phyloP scores from a whole-genome alignment of 148 eudicot genomes.

The Oxyria digyna region DNA sequence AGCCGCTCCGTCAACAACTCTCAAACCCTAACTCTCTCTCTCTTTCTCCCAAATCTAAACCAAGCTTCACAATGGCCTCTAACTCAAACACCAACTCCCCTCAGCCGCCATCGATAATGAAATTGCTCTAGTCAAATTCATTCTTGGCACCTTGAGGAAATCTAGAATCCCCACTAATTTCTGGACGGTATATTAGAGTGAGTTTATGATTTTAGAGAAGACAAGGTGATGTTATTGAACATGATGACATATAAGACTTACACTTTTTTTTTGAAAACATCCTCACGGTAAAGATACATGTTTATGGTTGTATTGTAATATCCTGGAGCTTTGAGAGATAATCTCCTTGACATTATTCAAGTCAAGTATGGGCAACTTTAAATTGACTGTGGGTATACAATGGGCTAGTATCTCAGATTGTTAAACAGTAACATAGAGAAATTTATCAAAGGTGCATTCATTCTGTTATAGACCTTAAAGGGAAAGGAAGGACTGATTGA shows the following conservation, averaged over 20 bases:
- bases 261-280: constrained; percentile 53
- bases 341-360: constrained; percentile 44
- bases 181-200: constrained; percentile 16
- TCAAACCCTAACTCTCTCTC: no score
- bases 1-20: no score
- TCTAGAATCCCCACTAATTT: constrained; percentile 61
- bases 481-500: constrained; percentile 17
- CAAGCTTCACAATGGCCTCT: no score
- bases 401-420: constrained; percentile 76
- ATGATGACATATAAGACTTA: constrained; percentile 18
- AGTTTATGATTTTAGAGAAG: neutral
- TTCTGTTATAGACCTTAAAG: constrained; percentile 1
- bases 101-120: no score
- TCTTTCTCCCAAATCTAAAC: no score
- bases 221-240: neutral
- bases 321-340: constrained; percentile 34
- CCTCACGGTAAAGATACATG: constrained; percentile 64
- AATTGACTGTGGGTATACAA: constrained; percentile 50
- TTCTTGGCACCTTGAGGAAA: constrained; percentile 53
- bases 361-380: constrained; percentile 40
- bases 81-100: no score
- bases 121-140: constrained; percentile 51
- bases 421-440: neutral
- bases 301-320: constrained; percentile 64
- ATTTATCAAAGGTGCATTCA: no score